A percentile compares a stretch with the other conserved stretches of the same genome.
phyloP scores from a whole-genome alignment of 1,284 basidiomycete species.

The Xerocomus nothofagi region DNA sequence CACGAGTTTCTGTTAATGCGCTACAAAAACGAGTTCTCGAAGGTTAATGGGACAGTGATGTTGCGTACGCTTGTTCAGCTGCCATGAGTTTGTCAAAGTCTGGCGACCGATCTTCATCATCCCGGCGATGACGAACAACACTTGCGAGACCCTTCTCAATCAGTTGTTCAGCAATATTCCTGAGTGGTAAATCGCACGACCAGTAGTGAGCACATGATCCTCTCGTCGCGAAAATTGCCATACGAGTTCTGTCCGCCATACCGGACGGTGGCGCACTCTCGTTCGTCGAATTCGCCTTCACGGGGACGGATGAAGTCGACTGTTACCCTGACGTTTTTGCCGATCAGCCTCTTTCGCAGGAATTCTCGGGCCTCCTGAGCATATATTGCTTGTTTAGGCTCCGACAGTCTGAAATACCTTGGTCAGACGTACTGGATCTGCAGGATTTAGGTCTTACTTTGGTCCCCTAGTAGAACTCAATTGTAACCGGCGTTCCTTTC shows the following conservation, averaged over 20 bases:
- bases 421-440: conserved; percentile 7
- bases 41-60: not conserved
- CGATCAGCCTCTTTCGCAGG: conserved; percentile 86
- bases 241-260: conserved; percentile 79
- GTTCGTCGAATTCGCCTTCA: conserved; percentile 92
- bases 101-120: conserved; percentile 92
- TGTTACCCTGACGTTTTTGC: conserved; percentile 82
- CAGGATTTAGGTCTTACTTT: conserved; percentile 50
- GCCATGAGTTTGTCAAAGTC: conserved; percentile 96
- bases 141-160: conserved; percentile 92
- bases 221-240: conserved; percentile 26
- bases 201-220: conserved; percentile 6
- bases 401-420: conserved; percentile 54
- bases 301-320: conserved; percentile 90
- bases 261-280: conserved; percentile 87
- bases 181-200: conserved; percentile 34
- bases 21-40: conserved; percentile 39
- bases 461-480: conserved; percentile 89
- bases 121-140: conserved; percentile 88
- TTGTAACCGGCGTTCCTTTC: conserved; percentile 83
- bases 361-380: conserved; percentile 92
- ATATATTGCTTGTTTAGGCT: conserved; percentile 86
- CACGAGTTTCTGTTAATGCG: conserved; percentile 77
- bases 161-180: conserved; percentile 89
- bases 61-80: conserved; percentile 83